A percentile compares a stretch with the other conserved stretches of the same genome.
These are phyloP conservation scores for Bruguiera sexangula DNA, from an alignment of 345 rosid genomes.

Conservation along the genomic window DNA sequence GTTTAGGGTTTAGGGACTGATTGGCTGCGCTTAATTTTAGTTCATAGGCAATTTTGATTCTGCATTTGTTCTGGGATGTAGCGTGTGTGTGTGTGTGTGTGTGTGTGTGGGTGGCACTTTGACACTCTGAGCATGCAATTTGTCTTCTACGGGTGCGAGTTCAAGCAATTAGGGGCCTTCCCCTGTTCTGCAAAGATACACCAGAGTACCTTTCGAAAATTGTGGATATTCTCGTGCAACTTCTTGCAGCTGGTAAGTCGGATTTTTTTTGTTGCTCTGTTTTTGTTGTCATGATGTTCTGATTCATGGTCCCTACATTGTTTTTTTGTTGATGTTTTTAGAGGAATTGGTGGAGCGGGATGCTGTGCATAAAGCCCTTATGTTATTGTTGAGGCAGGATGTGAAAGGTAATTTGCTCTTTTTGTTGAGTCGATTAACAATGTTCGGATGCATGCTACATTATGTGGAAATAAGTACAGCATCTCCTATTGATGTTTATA, in stretches of 20 bases:
- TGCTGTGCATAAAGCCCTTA: slow-evolving; percentile 92
- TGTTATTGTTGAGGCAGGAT: slow-evolving; percentile 94
- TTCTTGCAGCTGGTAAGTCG: slow-evolving; percentile 62
- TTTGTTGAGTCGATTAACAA: neutral
- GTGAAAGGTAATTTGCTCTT: slow-evolving; percentile 66
- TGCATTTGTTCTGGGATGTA: neutral
- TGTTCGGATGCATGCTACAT: neutral
- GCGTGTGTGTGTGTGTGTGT: neutral
- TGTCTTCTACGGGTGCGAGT: slow-evolving; percentile 59
- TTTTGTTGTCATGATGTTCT: neutral
- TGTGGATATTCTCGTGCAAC: slow-evolving; percentile 78
- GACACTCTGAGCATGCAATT: too few relatives aligned
- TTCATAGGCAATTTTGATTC: neutral
- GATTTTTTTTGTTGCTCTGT: neutral
- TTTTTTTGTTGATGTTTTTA: slow-evolving; percentile 19
- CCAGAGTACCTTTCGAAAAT: slow-evolving; percentile 74
- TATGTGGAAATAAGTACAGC: too few relatives aligned
- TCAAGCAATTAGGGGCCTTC: slow-evolving; percentile 94
- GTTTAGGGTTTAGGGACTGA: too few relatives aligned
- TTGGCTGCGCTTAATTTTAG: too few relatives aligned
- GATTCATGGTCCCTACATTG: slow-evolving; percentile 5
- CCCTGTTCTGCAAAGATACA: slow-evolving; percentile 87
- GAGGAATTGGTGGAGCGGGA: slow-evolving; percentile 95
- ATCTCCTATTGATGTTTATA: too few relatives aligned
- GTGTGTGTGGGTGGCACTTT: neutral